phyloP scores from a whole-genome alignment of 805 yeast genomes.

The Metschnikowia cerradonensis region DNA sequence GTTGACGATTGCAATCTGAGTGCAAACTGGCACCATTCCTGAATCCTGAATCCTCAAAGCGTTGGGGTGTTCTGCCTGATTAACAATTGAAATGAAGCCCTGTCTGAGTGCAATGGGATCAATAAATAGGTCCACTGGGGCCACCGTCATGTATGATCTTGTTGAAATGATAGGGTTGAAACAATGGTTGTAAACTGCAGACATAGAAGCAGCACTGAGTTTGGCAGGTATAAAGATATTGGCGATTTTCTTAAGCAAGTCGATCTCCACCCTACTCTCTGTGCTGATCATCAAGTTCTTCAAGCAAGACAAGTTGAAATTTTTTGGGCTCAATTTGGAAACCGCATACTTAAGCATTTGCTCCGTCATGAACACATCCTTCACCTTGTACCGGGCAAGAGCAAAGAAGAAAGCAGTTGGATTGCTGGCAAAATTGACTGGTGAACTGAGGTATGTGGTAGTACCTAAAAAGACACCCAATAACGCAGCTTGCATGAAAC shows the following conservation, averaged over 20 bases:
- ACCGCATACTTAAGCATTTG: constrained; percentile 79
- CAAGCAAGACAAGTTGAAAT: constrained; percentile 56
- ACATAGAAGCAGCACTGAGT: constrained; percentile 64
- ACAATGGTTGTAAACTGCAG: constrained; percentile 71
- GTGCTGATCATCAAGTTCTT: constrained; percentile 83
- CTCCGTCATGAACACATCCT: constrained; percentile 79
- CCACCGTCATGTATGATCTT: constrained; percentile 82
- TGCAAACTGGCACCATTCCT: constrained; percentile 93
- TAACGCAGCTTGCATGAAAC: constrained; percentile 80
- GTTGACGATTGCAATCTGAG: constrained; percentile 90
- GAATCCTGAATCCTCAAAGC: constrained; percentile 85
- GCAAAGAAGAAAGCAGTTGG: constrained; percentile 70
- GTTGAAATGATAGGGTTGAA: constrained; percentile 82
- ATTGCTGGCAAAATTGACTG: constrained; percentile 69
- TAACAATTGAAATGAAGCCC: constrained; percentile 77
- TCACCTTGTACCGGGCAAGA: constrained; percentile 71
- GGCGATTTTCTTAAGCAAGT: constrained; percentile 53
- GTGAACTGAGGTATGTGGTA: constrained; percentile 75
- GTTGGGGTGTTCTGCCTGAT: constrained; percentile 63
- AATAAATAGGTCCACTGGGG: constrained; percentile 80
- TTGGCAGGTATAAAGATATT: constrained; percentile 60
- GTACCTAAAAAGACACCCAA: constrained; percentile 86
- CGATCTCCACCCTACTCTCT: constrained; percentile 67
- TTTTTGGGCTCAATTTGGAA: constrained; percentile 54
- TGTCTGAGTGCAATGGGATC: constrained; percentile 89